These are phyloP conservation scores for Petunia axillaris DNA, from an alignment of 257 asterid species.

Conservation along the genomic window DNA sequence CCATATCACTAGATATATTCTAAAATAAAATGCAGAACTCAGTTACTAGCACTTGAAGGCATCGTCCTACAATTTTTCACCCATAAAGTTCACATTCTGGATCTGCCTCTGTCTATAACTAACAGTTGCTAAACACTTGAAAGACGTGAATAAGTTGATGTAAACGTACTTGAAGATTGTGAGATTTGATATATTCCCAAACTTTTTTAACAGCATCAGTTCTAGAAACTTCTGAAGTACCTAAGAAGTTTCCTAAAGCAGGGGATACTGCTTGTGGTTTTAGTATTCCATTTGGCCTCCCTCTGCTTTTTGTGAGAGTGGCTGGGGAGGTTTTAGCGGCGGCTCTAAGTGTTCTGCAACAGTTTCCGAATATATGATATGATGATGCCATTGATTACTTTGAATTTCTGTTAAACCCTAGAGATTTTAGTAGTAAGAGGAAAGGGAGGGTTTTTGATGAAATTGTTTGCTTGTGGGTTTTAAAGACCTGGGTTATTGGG, in stretches of 20 bases:
- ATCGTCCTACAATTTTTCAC: too few species aligned
- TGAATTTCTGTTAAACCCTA: constrained; percentile 37
- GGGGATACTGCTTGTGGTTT: constrained; percentile 34
- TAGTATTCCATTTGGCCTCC: constrained; percentile 28
- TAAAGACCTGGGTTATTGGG: background rate
- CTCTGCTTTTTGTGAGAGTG: constrained; percentile 28
- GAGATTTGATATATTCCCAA: constrained; percentile 43
- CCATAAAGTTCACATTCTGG: background rate
- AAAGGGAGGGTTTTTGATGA: background rate
- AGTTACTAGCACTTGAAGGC: too few species aligned
- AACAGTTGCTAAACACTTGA: too few species aligned
- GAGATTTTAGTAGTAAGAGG: constrained; percentile 16
- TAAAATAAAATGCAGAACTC: too few species aligned
- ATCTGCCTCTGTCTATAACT: too few species aligned
- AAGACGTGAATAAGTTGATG: background rate
- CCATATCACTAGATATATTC: too few species aligned
- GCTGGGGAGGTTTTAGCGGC: constrained; percentile 44
- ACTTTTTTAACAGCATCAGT: constrained; percentile 42
- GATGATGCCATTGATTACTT: constrained; percentile 42
- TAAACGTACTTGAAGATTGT: constrained; percentile 39
- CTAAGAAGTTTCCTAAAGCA: constrained; percentile 37
- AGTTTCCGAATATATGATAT: constrained; percentile 43
- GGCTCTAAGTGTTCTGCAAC: constrained; percentile 48
- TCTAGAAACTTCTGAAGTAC: constrained; percentile 36
- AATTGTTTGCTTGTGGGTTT: background rate